Evolutionary conservation across 306 rosid species (phyloP), one percentile per base, ranked within the genome.

Genomic region (Sicyos baderoa): DNA sequence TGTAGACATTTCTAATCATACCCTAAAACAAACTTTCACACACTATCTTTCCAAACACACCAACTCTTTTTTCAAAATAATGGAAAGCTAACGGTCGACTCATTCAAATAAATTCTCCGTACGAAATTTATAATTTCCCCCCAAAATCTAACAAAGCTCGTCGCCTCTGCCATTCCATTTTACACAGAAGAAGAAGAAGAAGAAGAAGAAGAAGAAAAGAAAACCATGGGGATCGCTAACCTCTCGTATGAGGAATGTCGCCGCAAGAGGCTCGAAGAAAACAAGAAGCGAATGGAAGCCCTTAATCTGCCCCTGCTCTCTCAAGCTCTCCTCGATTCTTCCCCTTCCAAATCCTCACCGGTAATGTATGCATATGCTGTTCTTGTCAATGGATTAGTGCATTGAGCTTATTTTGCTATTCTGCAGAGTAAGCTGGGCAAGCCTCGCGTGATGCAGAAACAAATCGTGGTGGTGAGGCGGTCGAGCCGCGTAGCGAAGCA

Each of bases 401-500:
- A 21, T 13, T 62, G 3, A 12, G 37, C 29, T 72, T 23, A 48
- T 42, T 57, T 51, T 35, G 37, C 35, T 63, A 12, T 35, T 78
- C 42, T n/a, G 5, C 81, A 84, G 89, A 73, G 78, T 69, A 89
- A 85, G 66, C 82, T 77, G 14, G 61, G 55, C 47, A 85, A 85
- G 75, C 74, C 87, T 44, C 87, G 82, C 17, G 54, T 66, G 12
- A 37, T 29, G 4, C 67, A 75, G 74, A 88, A 82, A 74, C 77
- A 86, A 54, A 50, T 76, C 2, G 87, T 87, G 40, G 83, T 45
- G 4, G 87, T 91, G 10, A 80, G 95, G 76, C 81, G 96, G 69
- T 91, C 96, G 7, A 57, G 82, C 75, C 96, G 90, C 11, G 88
- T 87, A 21, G 90, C 91, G n/a, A 87, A 83, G 55, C n/a, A 57